Base-by-base conservation (phyloP, 768 basidiomycete species). In the Phanerochaete carnosa region DNA sequence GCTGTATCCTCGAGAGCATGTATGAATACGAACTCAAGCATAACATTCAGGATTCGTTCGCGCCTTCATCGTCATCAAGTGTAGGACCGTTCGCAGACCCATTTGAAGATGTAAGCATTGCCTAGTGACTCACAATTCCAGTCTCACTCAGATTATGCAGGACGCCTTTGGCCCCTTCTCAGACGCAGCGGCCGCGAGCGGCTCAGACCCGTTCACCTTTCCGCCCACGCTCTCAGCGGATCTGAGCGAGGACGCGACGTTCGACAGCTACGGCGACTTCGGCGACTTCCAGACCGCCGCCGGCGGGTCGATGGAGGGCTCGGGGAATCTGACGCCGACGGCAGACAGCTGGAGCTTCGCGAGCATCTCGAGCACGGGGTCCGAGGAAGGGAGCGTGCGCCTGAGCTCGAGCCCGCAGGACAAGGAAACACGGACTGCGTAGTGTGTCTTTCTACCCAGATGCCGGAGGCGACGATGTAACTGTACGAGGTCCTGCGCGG, bases 211-310 rank as follows among this genome's bases (percentile, higher is more conserved):
- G 0, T 90, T 91, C 72, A 83, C 70, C 5, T 77, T 79, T 57
- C 61, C 76, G 2, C 70, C 77, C 1, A 66, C 80, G 1, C 82
- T 84, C 60, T 82, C 86, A 0, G 88, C 88, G 33, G 90, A 90
- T 50, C 62, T 66, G 51, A 77, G 79, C 69, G 82, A 81, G 50
- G 85, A 87, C 56, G 78, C 81, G 3, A 82, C 88, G 9, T 92
- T 91, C 64, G 87, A 87, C 54, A 78, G 77, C 49, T 79, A 79
- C 59, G 78, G 77, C 13, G 85, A 88, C 57, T 92, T 92, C 67
- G 89, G 89, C 16, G 91, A 92, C 64, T 92, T 93, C 67, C 90
- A 90, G 65, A 78, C 77, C 55, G 82, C 78, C 4, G 67, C 66
- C 15, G 89, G 89, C 64, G 66, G 64, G 9, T 77, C 79, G 22